These are phyloP conservation scores for Pachyrhizus erosus DNA, from an alignment of 306 rosid genomes.

Conservation along the genomic window DNA sequence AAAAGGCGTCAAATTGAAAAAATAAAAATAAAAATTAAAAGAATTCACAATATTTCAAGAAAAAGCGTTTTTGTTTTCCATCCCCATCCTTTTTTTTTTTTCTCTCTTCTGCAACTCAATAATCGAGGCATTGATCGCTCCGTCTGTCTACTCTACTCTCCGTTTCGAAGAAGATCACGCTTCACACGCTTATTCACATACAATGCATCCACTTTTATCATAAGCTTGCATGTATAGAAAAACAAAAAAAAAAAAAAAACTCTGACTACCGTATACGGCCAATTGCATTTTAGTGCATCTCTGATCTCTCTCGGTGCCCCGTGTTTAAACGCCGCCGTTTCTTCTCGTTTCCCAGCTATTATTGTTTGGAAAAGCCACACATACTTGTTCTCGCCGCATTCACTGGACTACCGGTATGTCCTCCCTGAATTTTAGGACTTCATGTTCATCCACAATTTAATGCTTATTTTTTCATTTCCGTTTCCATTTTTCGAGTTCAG, in stretches of 20 bases:
- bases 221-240: background rate
- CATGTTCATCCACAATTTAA: background rate
- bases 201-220: background rate
- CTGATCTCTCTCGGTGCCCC: background rate
- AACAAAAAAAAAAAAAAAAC: background rate
- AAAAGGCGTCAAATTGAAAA: background rate
- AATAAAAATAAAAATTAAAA: background rate
- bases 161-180: slow-evolving; percentile 38
- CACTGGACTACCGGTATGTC: background rate
- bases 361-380: no score
- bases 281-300: background rate
- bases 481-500: slow-evolving; percentile 27
- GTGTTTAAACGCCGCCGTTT: slow-evolving; percentile 20
- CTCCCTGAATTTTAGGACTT: slow-evolving; percentile 22
- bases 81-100: background rate
- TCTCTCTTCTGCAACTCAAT: background rate
- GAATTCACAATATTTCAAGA: background rate
- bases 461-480: background rate
- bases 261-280: background rate
- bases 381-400: background rate
- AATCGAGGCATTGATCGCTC: slow-evolving; percentile 3
- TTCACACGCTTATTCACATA: slow-evolving; percentile 39
- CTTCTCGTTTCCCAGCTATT: background rate
- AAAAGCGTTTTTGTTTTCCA: background rate
- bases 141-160: background rate